phyloP scores from a whole-genome alignment of 441 rosid genomes.

The Melianthus villosus region DNA sequence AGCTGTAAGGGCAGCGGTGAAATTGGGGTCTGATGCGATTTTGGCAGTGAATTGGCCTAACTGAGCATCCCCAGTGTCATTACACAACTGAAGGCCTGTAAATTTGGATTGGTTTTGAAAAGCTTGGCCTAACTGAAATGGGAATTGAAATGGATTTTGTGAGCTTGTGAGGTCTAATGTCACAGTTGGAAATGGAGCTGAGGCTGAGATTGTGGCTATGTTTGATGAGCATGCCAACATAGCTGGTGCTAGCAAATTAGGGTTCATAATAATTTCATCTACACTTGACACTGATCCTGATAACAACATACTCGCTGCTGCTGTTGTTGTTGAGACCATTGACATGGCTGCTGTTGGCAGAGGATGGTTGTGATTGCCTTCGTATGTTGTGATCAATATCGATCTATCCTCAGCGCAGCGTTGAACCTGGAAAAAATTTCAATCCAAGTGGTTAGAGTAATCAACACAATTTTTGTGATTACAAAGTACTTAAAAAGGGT shows the following conservation, averaged over 20 bases:
- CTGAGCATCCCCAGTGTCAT: slow-evolving; percentile 12
- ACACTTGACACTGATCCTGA: slow-evolving; percentile 86
- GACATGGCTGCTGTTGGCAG: slow-evolving; percentile 78
- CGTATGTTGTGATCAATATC: slow-evolving; percentile 71
- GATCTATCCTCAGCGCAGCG: slow-evolving; percentile 82
- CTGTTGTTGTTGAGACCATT: slow-evolving; percentile 78
- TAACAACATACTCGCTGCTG: slow-evolving; percentile 70
- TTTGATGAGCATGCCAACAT: slow-evolving; percentile 57
- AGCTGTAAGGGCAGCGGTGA: slow-evolving; percentile 26
- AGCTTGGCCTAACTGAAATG: slow-evolving; percentile 30
- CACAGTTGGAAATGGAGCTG: slow-evolving; percentile 60
- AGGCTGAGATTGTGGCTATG: slow-evolving; percentile 60
- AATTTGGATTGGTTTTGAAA: slow-evolving; percentile 45
- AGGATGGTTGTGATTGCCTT: slow-evolving; percentile 88
- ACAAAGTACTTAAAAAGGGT: neutral
- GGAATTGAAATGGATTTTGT: slow-evolving; percentile 32
- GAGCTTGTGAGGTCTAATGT: slow-evolving; percentile 58
- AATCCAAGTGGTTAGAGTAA: too few species aligned
- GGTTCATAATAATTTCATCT: slow-evolving; percentile 66
- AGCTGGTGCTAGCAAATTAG: slow-evolving; percentile 56
- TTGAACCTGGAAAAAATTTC: slow-evolving; percentile 45
- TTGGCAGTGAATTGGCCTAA: too few species aligned
- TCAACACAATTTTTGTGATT: too few species aligned
- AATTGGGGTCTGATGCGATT: slow-evolving; percentile 22
- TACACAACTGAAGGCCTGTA: slow-evolving; percentile 38